These are phyloP conservation scores for Trametes maxima DNA, from an alignment of 768 basidiomycete species.

Conservation along the genomic window DNA sequence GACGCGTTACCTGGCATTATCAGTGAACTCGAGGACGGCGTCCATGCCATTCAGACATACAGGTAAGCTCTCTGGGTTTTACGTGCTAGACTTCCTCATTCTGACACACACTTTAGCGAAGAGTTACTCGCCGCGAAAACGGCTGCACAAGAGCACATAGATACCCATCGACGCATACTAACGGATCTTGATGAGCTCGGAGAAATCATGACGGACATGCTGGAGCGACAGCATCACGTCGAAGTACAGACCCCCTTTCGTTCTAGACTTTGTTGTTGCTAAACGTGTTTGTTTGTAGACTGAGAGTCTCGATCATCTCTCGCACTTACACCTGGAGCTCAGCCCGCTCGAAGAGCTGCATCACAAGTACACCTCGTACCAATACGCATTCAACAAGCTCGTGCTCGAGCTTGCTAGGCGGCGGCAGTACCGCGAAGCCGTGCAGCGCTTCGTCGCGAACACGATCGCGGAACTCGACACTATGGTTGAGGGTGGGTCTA, in stretches of 20 bases:
- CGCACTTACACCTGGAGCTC: conserved; percentile 61
- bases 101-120: conserved; percentile 42
- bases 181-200: conserved; percentile 76
- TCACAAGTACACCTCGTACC: conserved; percentile 67
- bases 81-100: no score
- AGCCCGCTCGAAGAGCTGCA: conserved; percentile 64
- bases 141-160: conserved; percentile 48
- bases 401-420: conserved; percentile 74
- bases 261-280: neutral
- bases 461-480: conserved; percentile 67
- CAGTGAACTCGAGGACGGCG: conserved; percentile 65
- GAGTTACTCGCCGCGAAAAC: conserved; percentile 49
- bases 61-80: conserved; percentile 48
- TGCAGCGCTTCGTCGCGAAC: conserved; percentile 62
- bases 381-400: conserved; percentile 72
- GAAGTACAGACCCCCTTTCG: conserved; percentile 49
- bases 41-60: conserved; percentile 51
- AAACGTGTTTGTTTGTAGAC: conserved; percentile 35
- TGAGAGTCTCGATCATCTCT: conserved; percentile 56
- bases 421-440: conserved; percentile 63
- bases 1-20: conserved; percentile 77
- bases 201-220: conserved; percentile 78
- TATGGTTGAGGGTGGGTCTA: conserved; percentile 61
- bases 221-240: conserved; percentile 64
- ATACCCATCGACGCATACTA: conserved; percentile 51